Evolutionary conservation across 2,329 filamentous ascomycete genomes (phyloP), one percentile per base, ranked within the genome.

Genomic region (Paecilomyces dactylethromorphus): DNA sequence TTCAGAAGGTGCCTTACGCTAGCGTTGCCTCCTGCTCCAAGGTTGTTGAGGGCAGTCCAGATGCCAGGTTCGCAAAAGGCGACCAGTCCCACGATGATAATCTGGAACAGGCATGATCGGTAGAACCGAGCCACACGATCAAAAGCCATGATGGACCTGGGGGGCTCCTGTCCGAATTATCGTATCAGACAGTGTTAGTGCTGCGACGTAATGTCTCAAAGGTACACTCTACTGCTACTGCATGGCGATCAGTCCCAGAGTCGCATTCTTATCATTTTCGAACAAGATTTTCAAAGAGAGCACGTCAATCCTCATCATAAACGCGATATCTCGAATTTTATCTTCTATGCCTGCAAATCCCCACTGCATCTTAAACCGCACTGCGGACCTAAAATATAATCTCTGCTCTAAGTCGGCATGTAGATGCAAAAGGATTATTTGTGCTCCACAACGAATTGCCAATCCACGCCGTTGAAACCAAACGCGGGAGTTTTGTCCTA

Each of bases 41-140:
- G 69, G 12, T 72, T 73, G 57, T 77, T 77, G 55, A 79, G 71
- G 18, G 77, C 77, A 59, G 71, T 73, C 77, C 77, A 79, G 61
- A 77, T 76, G 2, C 74, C 76, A 2, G 75, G 75, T 6, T 74
- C 75, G 13, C 72, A 74, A 59, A 78, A 78, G 3, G 75, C 74
- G 32, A 74, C 73, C 15, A 71, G 63, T 54, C 75, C 72, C 4
- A 75, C 74, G 3, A 78, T 65, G 33, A 72, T 65, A 56, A 77
- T 74, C 60, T 78, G 76, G 56, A 77, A 74, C 52, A 74, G 65
- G 3, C 78, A 78, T 51, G 76, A 78, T 15, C 79, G 75, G 62
- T 78, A 81, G 29, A 63, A 45, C 3, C 33, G 54, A 26, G 5
- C 2, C 21, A 62, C 4, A 49, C 58, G 55, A 49, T 35, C 15